Evolutionary conservation across 129 eudicot genomes (phyloP).

Genomic region (Mikania micrantha): DNA sequence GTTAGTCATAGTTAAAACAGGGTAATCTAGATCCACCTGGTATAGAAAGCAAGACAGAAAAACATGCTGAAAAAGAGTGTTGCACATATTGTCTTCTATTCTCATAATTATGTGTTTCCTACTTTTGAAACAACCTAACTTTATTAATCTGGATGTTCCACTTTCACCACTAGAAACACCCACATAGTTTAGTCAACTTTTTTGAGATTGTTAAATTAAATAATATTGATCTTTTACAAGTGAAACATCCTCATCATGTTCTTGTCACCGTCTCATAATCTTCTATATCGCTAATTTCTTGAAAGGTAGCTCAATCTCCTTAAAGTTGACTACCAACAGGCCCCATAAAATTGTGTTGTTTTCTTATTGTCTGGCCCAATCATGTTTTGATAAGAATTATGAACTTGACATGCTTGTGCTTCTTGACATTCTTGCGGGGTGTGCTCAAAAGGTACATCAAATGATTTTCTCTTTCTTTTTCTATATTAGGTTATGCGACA

Average conservation of each 20-base stretch:
- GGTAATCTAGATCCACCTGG: slow-evolving; percentile 18
- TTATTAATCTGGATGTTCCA: slow-evolving; percentile 19
- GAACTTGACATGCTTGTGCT: slow-evolving; percentile 29
- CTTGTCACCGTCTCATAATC: slow-evolving; percentile 1
- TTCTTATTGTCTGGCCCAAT: slow-evolving; percentile 16
- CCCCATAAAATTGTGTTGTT: slow-evolving; percentile 25
- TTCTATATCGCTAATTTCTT: slow-evolving; percentile 14
- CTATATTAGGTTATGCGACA: slow-evolving; percentile 51
- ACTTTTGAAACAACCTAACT: slow-evolving; percentile 17
- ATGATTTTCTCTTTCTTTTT: neutral
- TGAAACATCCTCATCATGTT: slow-evolving; percentile 27
- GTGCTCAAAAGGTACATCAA: slow-evolving; percentile 13
- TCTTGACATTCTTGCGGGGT: slow-evolving; percentile 9
- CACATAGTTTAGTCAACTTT: slow-evolving; percentile 12
- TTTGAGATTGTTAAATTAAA: neutral
- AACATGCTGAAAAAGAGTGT: slow-evolving; percentile 26
- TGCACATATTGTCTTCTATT: slow-evolving; percentile 19
- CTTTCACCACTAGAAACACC: slow-evolving; percentile 22
- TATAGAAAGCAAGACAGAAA: slow-evolving; percentile 26
- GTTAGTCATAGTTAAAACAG: neutral
- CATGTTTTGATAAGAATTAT: slow-evolving; percentile 7
- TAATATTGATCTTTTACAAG: slow-evolving; percentile 1
- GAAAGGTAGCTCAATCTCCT: slow-evolving; percentile 12
- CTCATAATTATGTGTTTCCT: slow-evolving; percentile 24
- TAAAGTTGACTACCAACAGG: slow-evolving; percentile 12